Evolutionary conservation across 805 yeast genomes (phyloP).

Genomic region (Lipomyces kockii): DNA sequence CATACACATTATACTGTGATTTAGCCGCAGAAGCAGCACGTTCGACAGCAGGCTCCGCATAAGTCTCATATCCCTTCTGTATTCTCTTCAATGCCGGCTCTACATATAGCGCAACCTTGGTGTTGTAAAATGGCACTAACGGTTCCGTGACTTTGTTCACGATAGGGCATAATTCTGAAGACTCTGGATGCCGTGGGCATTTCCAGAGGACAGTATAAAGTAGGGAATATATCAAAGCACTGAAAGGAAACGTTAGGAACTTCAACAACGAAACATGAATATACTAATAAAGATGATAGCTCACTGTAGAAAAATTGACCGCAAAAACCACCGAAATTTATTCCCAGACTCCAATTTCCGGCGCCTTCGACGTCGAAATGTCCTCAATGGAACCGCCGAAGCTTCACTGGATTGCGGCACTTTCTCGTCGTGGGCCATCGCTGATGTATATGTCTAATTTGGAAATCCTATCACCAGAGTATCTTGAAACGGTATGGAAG

Average conservation of each 20-base stretch:
- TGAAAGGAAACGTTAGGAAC: slow-evolving; percentile 48
- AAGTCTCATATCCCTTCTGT: not conserved
- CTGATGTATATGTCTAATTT: not conserved
- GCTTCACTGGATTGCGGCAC: not conserved
- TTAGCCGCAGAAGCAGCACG: slow-evolving; percentile 11
- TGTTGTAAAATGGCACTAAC: not conserved
- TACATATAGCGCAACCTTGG: not conserved
- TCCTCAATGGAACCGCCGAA: not conserved
- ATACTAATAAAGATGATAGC: not conserved
- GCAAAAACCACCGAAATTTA: not conserved
- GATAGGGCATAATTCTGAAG: slow-evolving; percentile 10
- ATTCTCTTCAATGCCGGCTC: slow-evolving; percentile 6
- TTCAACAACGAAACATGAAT: not conserved
- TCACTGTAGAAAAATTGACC: slow-evolving; percentile 5
- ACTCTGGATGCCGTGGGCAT: slow-evolving; percentile 21
- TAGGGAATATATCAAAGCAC: slow-evolving; percentile 14
- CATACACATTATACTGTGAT: not conserved
- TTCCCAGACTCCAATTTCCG: not conserved
- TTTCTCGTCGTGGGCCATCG: not conserved
- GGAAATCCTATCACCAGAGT: not conserved
- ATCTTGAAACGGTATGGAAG: not conserved
- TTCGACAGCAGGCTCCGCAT: slow-evolving; percentile 3
- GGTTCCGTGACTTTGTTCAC: slow-evolving; percentile 19
- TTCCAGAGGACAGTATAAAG: slow-evolving; percentile 12
- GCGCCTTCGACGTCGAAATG: not conserved